phyloP scores from a whole-genome alignment of 2,329 filamentous ascomycete genomes.

The Penicillium concentricum region DNA sequence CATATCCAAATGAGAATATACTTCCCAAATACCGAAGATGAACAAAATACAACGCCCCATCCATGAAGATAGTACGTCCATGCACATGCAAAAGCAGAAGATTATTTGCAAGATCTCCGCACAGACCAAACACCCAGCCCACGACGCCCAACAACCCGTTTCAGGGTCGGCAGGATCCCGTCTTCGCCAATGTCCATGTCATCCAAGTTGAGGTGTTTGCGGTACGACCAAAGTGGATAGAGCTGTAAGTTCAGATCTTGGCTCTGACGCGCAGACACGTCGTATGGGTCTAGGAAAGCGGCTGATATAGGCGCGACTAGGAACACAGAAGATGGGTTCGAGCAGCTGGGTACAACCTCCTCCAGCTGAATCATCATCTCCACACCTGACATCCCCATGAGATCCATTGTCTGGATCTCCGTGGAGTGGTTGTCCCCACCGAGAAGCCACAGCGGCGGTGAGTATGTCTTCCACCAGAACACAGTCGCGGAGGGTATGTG shows the following conservation, averaged over 20 bases:
- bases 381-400: slow-evolving; percentile 49
- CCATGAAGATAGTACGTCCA: neutral
- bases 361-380: slow-evolving; percentile 43
- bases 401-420: slow-evolving; percentile 44
- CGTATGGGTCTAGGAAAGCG: slow-evolving; percentile 42
- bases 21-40: neutral
- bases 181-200: slow-evolving; percentile 53
- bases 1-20: neutral
- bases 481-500: slow-evolving; percentile 34
- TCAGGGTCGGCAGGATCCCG: slow-evolving; percentile 46
- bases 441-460: slow-evolving; percentile 52
- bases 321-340: slow-evolving; percentile 32
- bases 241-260: slow-evolving; percentile 31
- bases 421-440: slow-evolving; percentile 36
- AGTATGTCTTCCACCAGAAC: slow-evolving; percentile 58
- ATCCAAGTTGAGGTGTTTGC: slow-evolving; percentile 51
- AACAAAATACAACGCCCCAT: neutral
- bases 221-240: slow-evolving; percentile 45
- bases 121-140: slow-evolving; percentile 53
- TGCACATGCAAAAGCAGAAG: neutral
- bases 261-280: slow-evolving; percentile 1
- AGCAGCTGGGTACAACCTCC: slow-evolving; percentile 33
- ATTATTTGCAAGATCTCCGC: slow-evolving; percentile 30
- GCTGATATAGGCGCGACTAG: slow-evolving; percentile 49
- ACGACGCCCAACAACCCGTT: slow-evolving; percentile 48